A percentile compares a stretch with the other conserved stretches of the same genome.
Conservation (phyloP, 2,329 filamentous ascomycete genomes). For the Clonostachys chloroleuca region DNA sequence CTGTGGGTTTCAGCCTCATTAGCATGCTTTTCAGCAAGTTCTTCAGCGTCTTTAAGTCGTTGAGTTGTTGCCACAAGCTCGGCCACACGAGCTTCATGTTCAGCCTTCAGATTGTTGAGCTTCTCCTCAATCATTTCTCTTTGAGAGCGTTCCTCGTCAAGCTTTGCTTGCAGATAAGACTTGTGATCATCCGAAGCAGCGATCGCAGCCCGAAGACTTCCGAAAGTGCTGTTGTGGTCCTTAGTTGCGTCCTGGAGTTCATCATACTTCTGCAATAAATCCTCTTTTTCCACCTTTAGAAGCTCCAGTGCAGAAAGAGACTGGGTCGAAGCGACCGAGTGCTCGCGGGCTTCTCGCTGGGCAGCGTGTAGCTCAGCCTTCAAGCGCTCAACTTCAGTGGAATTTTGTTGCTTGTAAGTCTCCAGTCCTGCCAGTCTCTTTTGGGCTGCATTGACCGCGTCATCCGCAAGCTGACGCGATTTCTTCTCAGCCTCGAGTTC, state of each 20-base stretch:
- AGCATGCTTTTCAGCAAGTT: slow-evolving; percentile 81
- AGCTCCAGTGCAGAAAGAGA: slow-evolving; percentile 70
- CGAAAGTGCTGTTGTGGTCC: slow-evolving; percentile 67
- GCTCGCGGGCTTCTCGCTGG: slow-evolving; percentile 75
- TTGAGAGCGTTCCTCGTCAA: slow-evolving; percentile 76
- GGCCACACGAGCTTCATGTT: slow-evolving; percentile 74
- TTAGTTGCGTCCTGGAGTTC: slow-evolving; percentile 63
- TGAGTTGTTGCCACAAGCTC: slow-evolving; percentile 74
- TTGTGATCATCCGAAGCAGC: slow-evolving; percentile 75
- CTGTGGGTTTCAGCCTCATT: slow-evolving; percentile 84
- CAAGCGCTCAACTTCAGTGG: slow-evolving; percentile 79
- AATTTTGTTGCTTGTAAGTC: slow-evolving; percentile 74
- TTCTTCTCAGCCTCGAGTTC: slow-evolving; percentile 80
- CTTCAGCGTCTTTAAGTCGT: slow-evolving; percentile 79
- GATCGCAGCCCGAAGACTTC: slow-evolving; percentile 73
- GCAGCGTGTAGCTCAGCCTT: slow-evolving; percentile 79
- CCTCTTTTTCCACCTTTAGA: slow-evolving; percentile 81
- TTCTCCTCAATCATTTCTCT: slow-evolving; percentile 74
- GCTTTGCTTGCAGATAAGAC: slow-evolving; percentile 69
- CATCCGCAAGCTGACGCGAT: slow-evolving; percentile 80
- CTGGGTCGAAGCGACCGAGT: slow-evolving; percentile 73
- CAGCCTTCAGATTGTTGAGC: slow-evolving; percentile 69
- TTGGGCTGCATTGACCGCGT: slow-evolving; percentile 78
- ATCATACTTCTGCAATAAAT: slow-evolving; percentile 65
- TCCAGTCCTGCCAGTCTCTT: slow-evolving; percentile 82